phyloP scores from a whole-genome alignment of 1,139 yeast species.

The Zygosaccharomyces pseudobailii region DNA sequence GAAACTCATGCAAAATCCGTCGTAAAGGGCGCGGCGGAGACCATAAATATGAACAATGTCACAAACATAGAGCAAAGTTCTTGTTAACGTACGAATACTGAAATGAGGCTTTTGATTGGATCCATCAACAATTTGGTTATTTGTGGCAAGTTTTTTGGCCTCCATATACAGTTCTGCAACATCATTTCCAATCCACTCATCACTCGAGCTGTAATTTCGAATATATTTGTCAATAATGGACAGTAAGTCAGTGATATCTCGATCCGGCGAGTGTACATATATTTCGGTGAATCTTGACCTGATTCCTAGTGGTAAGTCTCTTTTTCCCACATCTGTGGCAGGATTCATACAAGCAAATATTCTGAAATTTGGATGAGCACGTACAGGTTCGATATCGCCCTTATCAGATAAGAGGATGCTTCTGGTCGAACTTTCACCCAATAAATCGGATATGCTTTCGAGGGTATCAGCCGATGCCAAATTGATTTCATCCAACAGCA shows the following conservation, averaged over 20 bases:
- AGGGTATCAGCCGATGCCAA: constrained; percentile 91
- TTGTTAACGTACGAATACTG: constrained; percentile 87
- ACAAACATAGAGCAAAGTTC: constrained; percentile 76
- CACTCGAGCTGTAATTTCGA: constrained; percentile 67
- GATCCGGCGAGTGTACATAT: constrained; percentile 91
- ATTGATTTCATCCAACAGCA: constrained; percentile 88
- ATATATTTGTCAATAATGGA: constrained; percentile 83
- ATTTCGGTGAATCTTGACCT: constrained; percentile 89
- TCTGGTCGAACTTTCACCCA: constrained; percentile 60
- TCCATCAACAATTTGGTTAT: constrained; percentile 89
- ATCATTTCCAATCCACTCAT: constrained; percentile 86
- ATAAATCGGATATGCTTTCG: constrained; percentile 84
- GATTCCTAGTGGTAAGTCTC: constrained; percentile 82
- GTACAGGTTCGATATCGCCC: constrained; percentile 85
- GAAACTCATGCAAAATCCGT: constrained; percentile 94
- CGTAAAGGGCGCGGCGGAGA: constrained; percentile 79
- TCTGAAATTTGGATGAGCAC: constrained; percentile 83
- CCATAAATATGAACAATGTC: constrained; percentile 82
- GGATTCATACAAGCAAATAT: constrained; percentile 99
- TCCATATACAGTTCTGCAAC: constrained; percentile 78
- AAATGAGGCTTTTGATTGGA: constrained; percentile 95
- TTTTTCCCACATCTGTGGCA: constrained; percentile 95
- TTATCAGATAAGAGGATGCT: constrained; percentile 77
- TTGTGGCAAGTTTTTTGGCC: constrained; percentile 69
- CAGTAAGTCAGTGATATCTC: constrained; percentile 73